phyloP scores from a whole-genome alignment of 1,284 basidiomycete species.

The Malassezia arunalokei region DNA sequence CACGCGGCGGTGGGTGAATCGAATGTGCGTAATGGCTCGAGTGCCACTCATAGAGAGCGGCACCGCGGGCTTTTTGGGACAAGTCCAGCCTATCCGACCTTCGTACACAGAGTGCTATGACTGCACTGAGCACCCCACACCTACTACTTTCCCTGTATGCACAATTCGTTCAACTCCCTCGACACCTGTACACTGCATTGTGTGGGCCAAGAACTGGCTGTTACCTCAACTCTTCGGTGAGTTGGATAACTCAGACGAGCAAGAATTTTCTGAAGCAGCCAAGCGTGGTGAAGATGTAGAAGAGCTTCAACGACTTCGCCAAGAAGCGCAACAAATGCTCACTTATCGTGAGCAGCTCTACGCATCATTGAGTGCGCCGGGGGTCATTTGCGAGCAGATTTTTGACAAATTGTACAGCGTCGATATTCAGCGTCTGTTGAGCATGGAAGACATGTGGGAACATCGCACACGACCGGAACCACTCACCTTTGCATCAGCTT shows the following conservation, averaged over 20 bases:
- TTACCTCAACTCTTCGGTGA: conserved; percentile 72
- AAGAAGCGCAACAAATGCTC: conserved; percentile 77
- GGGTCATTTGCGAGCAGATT: conserved; percentile 57
- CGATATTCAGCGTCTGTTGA: conserved; percentile 76
- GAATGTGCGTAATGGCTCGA: conserved; percentile 82
- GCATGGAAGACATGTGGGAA: conserved; percentile 98
- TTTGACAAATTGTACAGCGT: conserved; percentile 84
- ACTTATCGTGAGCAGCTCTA: conserved; percentile 55
- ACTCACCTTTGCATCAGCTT: conserved; percentile 50
- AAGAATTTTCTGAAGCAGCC: conserved; percentile 71
- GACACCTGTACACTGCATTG: conserved; percentile 95
- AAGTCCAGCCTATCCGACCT: conserved; percentile 52
- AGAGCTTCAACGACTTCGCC: conserved; percentile 77
- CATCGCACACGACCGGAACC: conserved; percentile 66
- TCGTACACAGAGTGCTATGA: conserved; percentile 41
- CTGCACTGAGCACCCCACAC: conserved; percentile 58
- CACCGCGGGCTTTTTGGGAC: conserved; percentile 84
- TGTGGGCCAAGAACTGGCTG: conserved; percentile 98
- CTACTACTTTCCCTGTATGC: conserved; percentile 92
- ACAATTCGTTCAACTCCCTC: conserved; percentile 95
- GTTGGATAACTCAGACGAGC: conserved; percentile 65
- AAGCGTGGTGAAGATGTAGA: conserved; percentile 78
- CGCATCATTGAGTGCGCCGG: conserved; percentile 12
- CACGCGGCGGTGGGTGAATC: conserved; percentile 56
- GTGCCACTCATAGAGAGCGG: conserved; percentile 91